Conservation (phyloP, 2,329 filamentous ascomycete species). For the Claviceps citrina region DNA sequence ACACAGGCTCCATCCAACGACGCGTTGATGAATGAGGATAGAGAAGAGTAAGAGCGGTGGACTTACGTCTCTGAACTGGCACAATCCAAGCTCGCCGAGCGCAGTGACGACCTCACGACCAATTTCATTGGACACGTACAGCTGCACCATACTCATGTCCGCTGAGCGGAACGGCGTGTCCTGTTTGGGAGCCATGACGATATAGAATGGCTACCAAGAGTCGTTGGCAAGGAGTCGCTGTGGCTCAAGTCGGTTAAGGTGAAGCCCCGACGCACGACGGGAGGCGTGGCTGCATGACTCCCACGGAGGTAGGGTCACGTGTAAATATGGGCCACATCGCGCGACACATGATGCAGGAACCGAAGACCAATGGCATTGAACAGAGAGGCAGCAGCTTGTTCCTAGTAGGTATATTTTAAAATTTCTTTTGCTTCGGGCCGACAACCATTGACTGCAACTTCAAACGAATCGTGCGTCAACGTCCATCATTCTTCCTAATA, state of each 20-base stretch:
- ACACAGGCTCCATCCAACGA: background rate
- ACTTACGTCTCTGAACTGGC: constrained; percentile 92
- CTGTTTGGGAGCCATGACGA: constrained; percentile 47
- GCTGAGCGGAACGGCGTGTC: constrained; percentile 98
- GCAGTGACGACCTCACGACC: constrained; percentile 94
- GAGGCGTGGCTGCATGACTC: constrained; percentile 12
- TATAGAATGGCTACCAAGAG: constrained; percentile 17
- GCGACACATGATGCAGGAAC: background rate
- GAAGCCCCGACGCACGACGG: too few relatives aligned
- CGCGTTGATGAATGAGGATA: background rate
- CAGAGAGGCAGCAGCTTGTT: too few relatives aligned
- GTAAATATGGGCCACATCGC: constrained; percentile 1
- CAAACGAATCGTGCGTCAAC: too few relatives aligned
- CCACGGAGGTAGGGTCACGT: constrained; percentile 15
- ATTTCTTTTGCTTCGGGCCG: too few relatives aligned
- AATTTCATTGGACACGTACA: constrained; percentile 98
- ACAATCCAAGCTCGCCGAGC: constrained; percentile 84
- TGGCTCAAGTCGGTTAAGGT: constrained; percentile 13
- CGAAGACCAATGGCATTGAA: background rate
- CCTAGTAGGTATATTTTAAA: too few relatives aligned
- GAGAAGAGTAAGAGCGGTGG: constrained; percentile 4
- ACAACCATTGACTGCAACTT: too few relatives aligned
- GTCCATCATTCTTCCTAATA: too few relatives aligned
- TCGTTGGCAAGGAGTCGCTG: constrained; percentile 15
- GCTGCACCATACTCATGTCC: constrained; percentile 99